These are phyloP conservation scores for Tricholoma matsutake DNA, from an alignment of 768 basidiomycete genomes.

Conservation along the genomic window DNA sequence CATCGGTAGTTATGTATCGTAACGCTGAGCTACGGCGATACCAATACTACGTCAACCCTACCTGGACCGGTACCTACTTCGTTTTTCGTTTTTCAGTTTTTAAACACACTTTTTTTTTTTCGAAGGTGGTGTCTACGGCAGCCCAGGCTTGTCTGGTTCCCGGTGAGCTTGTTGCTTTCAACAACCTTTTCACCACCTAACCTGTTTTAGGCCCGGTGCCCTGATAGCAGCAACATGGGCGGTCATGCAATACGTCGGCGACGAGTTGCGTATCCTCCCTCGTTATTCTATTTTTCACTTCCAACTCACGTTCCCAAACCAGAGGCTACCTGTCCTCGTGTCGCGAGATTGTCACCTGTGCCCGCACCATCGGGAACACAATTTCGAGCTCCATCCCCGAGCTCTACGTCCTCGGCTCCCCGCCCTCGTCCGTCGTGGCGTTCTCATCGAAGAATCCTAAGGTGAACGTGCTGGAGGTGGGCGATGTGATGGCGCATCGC, in stretches of 20 bases:
- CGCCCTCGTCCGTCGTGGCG: slow-evolving; percentile 87
- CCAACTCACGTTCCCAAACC: slow-evolving; percentile 2
- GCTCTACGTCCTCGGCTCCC: slow-evolving; percentile 86
- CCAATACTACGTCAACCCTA: slow-evolving; percentile 84
- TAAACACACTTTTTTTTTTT: neutral
- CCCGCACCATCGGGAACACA: slow-evolving; percentile 64
- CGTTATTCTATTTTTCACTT: slow-evolving; percentile 2
- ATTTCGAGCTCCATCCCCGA: slow-evolving; percentile 74
- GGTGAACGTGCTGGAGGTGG: slow-evolving; percentile 82
- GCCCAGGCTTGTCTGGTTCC: slow-evolving; percentile 87
- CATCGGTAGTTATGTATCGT: slow-evolving; percentile 95
- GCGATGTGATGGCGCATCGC: slow-evolving; percentile 78
- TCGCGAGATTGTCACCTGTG: slow-evolving; percentile 70
- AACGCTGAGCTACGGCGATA: slow-evolving; percentile 68
- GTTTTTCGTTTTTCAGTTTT: neutral
- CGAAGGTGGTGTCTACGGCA: slow-evolving; percentile 83
- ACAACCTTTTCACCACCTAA: neutral
- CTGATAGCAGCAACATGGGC: slow-evolving; percentile 96
- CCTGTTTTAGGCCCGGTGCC: slow-evolving; percentile 68
- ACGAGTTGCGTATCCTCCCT: slow-evolving; percentile 52
- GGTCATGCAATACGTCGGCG: slow-evolving; percentile 90
- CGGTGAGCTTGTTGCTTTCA: slow-evolving; percentile 46
- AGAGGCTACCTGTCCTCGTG: slow-evolving; percentile 91
- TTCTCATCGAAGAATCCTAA: slow-evolving; percentile 65
- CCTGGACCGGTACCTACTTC: slow-evolving; percentile 62